These are phyloP conservation scores for Glycyrrhiza uralensis DNA, from an alignment of 306 rosid genomes.

Conservation along the genomic window DNA sequence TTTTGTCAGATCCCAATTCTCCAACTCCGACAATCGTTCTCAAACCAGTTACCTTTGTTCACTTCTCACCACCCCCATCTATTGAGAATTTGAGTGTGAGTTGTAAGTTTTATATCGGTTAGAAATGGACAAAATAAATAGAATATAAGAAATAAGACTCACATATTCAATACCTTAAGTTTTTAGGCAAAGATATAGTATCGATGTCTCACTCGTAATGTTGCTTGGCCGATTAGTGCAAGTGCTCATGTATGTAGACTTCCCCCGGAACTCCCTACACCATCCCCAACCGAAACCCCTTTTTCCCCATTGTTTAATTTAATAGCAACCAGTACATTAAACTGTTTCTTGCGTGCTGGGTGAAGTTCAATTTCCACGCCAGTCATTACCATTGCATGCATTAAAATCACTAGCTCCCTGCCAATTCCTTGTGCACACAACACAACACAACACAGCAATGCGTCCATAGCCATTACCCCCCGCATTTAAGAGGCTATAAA, in stretches of 20 bases:
- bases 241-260: too few species aligned
- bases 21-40: not conserved
- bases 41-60: not conserved
- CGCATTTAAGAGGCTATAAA: not conserved
- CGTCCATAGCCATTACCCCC: not conserved
- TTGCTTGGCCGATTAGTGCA: too few species aligned
- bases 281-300: not conserved
- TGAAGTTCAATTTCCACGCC: too few species aligned
- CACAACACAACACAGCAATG: not conserved
- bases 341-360: slow-evolving; percentile 25
- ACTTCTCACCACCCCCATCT: not conserved
- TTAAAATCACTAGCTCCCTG: not conserved
- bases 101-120: too few species aligned
- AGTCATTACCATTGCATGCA: not conserved
- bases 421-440: not conserved
- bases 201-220: too few species aligned
- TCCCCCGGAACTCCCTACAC: too few species aligned
- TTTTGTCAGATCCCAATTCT: slow-evolving; percentile 37
- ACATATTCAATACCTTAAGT: too few species aligned
- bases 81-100: too few species aligned
- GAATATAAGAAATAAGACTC: too few species aligned
- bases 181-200: too few species aligned
- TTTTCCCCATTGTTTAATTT: not conserved
- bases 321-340: not conserved
- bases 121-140: too few species aligned